Base-by-base conservation (phyloP, 208 protist species). In the Angomonas deanei region DNA sequence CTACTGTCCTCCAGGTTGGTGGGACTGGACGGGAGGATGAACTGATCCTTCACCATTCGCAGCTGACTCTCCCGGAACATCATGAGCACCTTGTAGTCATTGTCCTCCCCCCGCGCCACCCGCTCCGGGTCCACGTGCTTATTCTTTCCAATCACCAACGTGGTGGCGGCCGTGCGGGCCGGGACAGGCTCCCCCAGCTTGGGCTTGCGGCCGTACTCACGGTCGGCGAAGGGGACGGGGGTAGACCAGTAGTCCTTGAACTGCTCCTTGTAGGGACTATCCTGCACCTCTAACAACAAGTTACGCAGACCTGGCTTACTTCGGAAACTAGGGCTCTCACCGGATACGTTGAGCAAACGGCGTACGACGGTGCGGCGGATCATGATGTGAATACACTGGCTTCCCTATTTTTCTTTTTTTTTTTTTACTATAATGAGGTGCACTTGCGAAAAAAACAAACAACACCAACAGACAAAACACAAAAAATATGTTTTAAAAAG, bases 201-300 rank as follows among this genome's bases (percentile, higher is more conserved):
- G 19, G 85, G 85, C 67, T 94, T 94, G 64, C 79, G 79, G 17
- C 88, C 85, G 60, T 91, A 94, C 67, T 91, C 84, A 33, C 88
- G 82, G 54, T 91, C 84, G 3, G 83, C 83, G 61, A 83, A 94
- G 0, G 88, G 88, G 3, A 94, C 76, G 1, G 88, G 85, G 3
- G 88, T 91, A 10, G 88, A 58, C 86, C 88, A 94, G 76, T 82
- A 94, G 47, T 92, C 82, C 63, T 94, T 94, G 66, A 94, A 94
- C 62, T 92, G 83, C 74, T 94, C 88, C 73, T 94, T 94, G 72
- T 94, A 94, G 19, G 85, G 88, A 61, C 83, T 91, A 59, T 82
- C 76, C 33, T 86, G 79, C 3, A 85, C 88, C 46, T 94, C 85
- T 42, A 90, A 68, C 26, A 88, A 76, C 10, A 86, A 70, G 52